Conservation (phyloP, 306 rosid genomes). For the Acacia acuminata region DNA sequence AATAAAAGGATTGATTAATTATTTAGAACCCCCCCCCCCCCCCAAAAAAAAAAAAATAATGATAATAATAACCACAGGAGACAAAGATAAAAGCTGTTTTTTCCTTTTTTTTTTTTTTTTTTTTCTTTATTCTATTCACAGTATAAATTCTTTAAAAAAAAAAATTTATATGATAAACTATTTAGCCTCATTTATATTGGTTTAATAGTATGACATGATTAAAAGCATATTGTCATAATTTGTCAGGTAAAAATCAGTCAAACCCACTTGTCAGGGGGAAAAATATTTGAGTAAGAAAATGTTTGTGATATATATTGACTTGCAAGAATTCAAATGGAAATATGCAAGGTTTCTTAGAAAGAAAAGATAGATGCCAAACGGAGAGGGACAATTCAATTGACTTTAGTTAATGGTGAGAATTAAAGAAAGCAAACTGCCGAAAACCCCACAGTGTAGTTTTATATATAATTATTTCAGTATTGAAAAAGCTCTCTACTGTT, state of each 20-base stretch:
- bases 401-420: background rate
- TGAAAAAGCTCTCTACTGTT: background rate
- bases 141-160: background rate
- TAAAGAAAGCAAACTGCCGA: background rate
- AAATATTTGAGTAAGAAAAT: background rate
- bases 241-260: background rate
- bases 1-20: background rate
- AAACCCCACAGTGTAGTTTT: background rate
- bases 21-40: too few relatives aligned
- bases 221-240: background rate
- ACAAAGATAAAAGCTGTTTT: too few relatives aligned
- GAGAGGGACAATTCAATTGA: constrained; percentile 12
- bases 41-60: too few relatives aligned
- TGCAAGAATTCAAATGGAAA: background rate
- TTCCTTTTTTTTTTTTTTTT: too few relatives aligned
- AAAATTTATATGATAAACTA: background rate
- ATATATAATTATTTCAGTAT: background rate
- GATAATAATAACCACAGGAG: too few relatives aligned
- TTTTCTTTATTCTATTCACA: background rate
- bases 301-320: background rate
- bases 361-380: background rate
- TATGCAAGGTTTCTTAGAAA: background rate
- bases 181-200: background rate
- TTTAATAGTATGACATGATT: background rate
- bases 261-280: background rate